Base-by-base conservation (phyloP, 208 protist species). In the Porcisia hertigi region DNA sequence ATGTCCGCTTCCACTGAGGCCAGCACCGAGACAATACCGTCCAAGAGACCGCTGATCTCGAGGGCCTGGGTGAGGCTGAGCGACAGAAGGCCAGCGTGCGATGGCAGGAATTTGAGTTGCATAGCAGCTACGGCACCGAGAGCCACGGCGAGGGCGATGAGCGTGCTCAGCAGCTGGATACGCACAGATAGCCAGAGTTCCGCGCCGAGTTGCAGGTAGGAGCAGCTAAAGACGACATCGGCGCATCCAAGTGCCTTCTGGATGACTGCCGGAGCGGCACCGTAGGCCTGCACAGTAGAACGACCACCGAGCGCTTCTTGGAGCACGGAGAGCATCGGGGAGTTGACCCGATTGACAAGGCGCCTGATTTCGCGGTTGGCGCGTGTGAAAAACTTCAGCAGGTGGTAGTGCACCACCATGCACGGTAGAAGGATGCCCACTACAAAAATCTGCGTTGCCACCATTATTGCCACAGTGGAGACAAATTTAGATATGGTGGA, bases 321-420 rank as follows among this genome's bases (percentile, higher is more conserved):
- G n/a, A 76, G 76, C 36, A 98, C 95, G 54, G 92, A 76, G 63
- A 98, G 93, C n/a, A 99, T 82, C 20, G 98, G 98, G 18, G 93
- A 96, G 73, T 92, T 88, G 14, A 87, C 76, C 9, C 98, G 78
- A 66, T 87, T 89, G 5, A 88, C 85, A 0, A 98, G 84, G 59
- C 98, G 82, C 43, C 92, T 88, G 1, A 98, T 69, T 71, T 98
- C 96, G 16, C 97, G 84, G 25, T 83, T 89, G 0, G 83, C 82
- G 34, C 76, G 65, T 41, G 84, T 87, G 83, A 92, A 99, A 80
- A 94, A 99, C 4, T 80, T 18, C 73, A 97, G 87, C 20, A 99
- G 80, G 23, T 77, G 62, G 82, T 98, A 98, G 65, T 96, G 85
- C 2, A 67, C 54, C 23, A 87, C 49, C 6, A 83, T 77, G 58